Evolutionary conservation across 371 early-diverging fungal species (phyloP), one percentile per base, ranked within the genome.

Genomic region (Blakeslea trispora): DNA sequence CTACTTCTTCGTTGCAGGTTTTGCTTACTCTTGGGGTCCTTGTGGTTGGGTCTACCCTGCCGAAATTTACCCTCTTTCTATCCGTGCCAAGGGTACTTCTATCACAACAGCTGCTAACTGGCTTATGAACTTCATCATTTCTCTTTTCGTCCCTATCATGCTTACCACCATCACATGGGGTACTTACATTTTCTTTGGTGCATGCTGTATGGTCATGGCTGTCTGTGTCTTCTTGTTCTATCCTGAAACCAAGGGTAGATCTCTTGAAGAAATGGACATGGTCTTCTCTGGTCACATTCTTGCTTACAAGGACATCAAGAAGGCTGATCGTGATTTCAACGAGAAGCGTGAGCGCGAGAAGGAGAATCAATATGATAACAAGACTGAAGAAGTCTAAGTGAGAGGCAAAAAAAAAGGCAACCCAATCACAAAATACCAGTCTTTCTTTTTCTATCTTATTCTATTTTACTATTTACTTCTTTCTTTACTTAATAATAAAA

Each of bases 81-180:
- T 80, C 19, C 80, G 80, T 68, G 71, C 80, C 55, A 74, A 74
- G 70, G 75, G 70, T 61, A 73, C 71, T 19, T 74, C 75, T 32
- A 45, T 76, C 49, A 68, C 81, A 24, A 90, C 88, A 21, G 79
- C 86, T 66, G 79, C 86, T 62, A 88, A 88, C 79, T 90, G 86
- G 86, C 59, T 72, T 41, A 72, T 69, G 64, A 82, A 82, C 73
- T 75, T 74, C 37, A 65, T 76, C 41, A 76, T 79, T 23, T 72
- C 74, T 18, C 61, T 72, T 39, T 72, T 79, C 17, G 66, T 64
- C 8, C 79, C 79, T 50, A 55, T 69, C 49, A 72, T 79, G 79
- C 55, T 79, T 28, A 67, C 63, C 8, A 51, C 35, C 24, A 69
- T 84, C 44, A 74, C 76, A 46, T 75, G 71, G 69, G 78, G 76